Conservation (phyloP, 73 alveolate species). For the Stentor roeselii region DNA sequence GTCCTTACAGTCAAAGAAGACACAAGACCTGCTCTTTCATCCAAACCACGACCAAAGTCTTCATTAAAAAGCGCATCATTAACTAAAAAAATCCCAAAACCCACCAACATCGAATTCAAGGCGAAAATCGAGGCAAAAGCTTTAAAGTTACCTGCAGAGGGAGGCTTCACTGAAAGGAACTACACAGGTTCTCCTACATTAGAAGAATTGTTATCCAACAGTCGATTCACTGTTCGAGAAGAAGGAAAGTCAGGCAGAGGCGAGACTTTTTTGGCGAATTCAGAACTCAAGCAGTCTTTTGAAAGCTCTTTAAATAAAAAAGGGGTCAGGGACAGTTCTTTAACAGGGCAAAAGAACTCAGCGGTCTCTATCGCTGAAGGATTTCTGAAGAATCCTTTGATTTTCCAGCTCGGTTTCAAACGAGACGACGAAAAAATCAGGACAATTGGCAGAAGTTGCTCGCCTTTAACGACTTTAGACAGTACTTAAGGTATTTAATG, state of each 20-base stretch:
- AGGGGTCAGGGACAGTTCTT: neutral
- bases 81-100: neutral
- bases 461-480: no score
- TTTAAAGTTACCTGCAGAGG: neutral
- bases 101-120: neutral
- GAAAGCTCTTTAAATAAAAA: neutral
- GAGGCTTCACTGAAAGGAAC: neutral
- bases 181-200: neutral
- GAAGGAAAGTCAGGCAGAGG: neutral
- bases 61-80: neutral
- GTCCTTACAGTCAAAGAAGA: neutral
- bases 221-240: neutral
- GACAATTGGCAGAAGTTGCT: no score
- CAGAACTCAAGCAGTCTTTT: neutral
- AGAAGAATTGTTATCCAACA: neutral
- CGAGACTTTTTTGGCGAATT: neutral
- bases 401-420: slow-evolving; percentile 10
- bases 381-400: slow-evolving; percentile 3
- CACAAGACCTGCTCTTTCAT: neutral
- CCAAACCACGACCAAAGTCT: neutral
- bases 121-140: neutral
- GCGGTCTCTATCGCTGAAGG: slow-evolving; percentile 13
- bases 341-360: neutral
- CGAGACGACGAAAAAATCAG: no score
- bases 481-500: no score